Evolutionary conservation across 768 basidiomycete genomes (phyloP), one percentile per base, ranked within the genome.

Genomic region (Rhizopogon roseolus): DNA sequence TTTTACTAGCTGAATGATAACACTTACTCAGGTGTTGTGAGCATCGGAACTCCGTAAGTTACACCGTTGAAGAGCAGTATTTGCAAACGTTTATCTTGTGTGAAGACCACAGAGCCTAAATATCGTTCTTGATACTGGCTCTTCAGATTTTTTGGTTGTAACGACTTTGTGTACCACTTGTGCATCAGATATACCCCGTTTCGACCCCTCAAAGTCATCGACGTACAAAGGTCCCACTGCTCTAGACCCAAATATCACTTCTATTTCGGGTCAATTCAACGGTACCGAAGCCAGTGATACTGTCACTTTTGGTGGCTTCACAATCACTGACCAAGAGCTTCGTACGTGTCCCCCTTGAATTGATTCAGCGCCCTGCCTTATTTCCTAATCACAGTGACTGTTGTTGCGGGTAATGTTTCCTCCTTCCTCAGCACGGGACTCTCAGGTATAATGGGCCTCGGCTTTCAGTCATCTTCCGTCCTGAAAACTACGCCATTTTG

Each of bases 41-140:
- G 60, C 46, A 74, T 87, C 37, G 86, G 86, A 10, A 81, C 84
- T 54, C 86, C 86, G 82, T 85, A 62, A 72, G 82, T 77, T 38
- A 37, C 60, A 19, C 14, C 22, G 6, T 48, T n/a, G 1, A 32
- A 27, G 17, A 10, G 5, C 22, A 41, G 36, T 38, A 6, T 44
- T 16, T 46, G 5, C 25, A 43, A 53, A 42, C 60, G 59, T 5
- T 62, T 49, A 36, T 13, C 14, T 37, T 37, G 22, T 54, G 39
- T 29, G 1, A 29, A 87, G 85, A 10, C 66, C 84, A 0, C 91
- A 93, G 66, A 38, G 71, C 4, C 86, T 97, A 64, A 75, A 84
- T 51, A 75, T 97, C 52, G 83, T 97, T 51, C 80, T 98, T 34
- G 96, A 98, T 68, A 98, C 96, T 0, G 93, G 93, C 11, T 92